A percentile compares a stretch with the other conserved stretches of the same genome.
phyloP scores from a whole-genome alignment of 306 rosid genomes.

The Gillenia trifoliata region DNA sequence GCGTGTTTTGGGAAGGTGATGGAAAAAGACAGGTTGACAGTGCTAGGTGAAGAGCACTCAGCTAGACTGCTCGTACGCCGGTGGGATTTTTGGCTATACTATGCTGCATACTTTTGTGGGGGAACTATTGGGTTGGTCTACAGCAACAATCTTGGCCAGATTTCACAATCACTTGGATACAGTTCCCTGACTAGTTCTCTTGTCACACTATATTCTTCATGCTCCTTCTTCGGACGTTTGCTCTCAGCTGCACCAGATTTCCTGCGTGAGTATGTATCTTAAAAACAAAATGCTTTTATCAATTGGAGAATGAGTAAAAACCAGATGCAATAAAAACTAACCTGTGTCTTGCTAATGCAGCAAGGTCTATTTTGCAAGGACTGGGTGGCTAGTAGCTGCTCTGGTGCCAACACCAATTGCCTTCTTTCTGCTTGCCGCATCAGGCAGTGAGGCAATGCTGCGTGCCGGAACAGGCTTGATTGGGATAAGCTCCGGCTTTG shows the following conservation, averaged over 20 bases:
- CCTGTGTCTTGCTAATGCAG: slow-evolving; percentile 38
- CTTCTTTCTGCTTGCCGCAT: slow-evolving; percentile 55
- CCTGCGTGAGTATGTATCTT: slow-evolving; percentile 49
- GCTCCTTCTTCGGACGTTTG: slow-evolving; percentile 84
- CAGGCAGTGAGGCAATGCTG: slow-evolving; percentile 45
- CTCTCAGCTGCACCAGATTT: slow-evolving; percentile 79
- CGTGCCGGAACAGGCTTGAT: slow-evolving; percentile 64
- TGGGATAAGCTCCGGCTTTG: slow-evolving; percentile 87
- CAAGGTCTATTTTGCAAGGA: slow-evolving; percentile 73
- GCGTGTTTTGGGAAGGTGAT: slow-evolving; percentile 22
- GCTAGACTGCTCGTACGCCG: slow-evolving; percentile 32
- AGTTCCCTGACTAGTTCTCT: slow-evolving; percentile 47
- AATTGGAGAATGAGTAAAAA: slow-evolving; percentile 1
- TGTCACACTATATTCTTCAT: slow-evolving; percentile 71
- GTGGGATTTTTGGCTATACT: slow-evolving; percentile 81
- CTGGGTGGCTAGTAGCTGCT: slow-evolving; percentile 82
- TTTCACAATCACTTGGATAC: slow-evolving; percentile 66
- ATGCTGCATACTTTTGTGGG: slow-evolving; percentile 66
- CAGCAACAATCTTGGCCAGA: slow-evolving; percentile 84
- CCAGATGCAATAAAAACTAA: neutral
- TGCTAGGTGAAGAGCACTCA: slow-evolving; percentile 67
- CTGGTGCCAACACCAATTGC: slow-evolving; percentile 83
- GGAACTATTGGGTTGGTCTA: slow-evolving; percentile 81
- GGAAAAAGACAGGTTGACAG: slow-evolving; percentile 36
- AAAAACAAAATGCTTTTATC: neutral